Percentiles rank a stretch among this genome's conserved stretches.
Conservation (phyloP, 78 protist species). For the Speleostelium caveatum region DNA sequence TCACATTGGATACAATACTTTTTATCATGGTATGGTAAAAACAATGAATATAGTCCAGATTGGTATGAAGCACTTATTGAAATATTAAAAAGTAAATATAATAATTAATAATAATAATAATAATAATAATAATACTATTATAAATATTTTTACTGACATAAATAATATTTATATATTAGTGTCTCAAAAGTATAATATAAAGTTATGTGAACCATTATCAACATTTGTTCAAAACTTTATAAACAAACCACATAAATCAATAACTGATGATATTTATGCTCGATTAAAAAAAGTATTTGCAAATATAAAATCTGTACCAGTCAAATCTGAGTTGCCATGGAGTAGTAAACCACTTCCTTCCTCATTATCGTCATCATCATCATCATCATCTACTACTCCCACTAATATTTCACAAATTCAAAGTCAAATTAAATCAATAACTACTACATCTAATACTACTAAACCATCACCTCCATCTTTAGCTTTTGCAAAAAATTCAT, state of each 20-base stretch:
- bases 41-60: neutral
- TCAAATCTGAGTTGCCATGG: neutral
- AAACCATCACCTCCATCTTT: neutral
- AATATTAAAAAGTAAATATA: neutral
- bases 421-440: neutral
- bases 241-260: neutral
- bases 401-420: neutral
- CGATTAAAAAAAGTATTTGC: neutral
- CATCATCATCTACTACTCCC: neutral
- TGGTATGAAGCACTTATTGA: conserved; percentile 10
- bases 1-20: conserved; percentile 13
- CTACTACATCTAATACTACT: neutral
- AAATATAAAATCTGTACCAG: neutral
- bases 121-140: neutral
- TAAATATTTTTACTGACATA: neutral
- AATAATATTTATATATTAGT: too few relatives aligned
- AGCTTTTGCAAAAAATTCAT: neutral
- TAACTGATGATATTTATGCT: neutral
- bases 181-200: neutral
- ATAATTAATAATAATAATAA: neutral
- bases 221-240: neutral
- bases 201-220: neutral
- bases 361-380: neutral
- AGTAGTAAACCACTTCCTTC: neutral
- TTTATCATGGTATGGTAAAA: neutral